Evolutionary conservation across 306 rosid genomes (phyloP), one percentile per base, ranked within the genome.

Genomic region (Pyrus pyrifolia): DNA sequence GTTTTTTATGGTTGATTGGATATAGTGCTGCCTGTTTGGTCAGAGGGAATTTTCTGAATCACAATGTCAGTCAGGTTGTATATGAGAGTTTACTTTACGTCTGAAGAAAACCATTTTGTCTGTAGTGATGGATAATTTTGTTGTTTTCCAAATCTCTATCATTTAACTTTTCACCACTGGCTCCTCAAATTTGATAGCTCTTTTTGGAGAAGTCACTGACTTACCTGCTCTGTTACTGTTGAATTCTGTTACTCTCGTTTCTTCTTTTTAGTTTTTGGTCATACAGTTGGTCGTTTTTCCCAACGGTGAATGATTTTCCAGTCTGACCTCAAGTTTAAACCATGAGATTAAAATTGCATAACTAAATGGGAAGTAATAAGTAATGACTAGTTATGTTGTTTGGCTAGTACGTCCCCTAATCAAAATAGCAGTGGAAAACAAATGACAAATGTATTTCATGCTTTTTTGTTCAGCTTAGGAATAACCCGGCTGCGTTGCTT

Each of bases 401-500:
- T 33, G 19, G 53, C 27, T 11, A n/a, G 51, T 38, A 69, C 42
- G 49, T 31, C 18, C 22, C 65, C 76, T 22, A 40, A 57, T 53
- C 11, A 25, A 42, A 40, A 40, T 14, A 23, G 27, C 29, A 17
- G 53, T 42, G 58, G 68, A 73, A 18, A 46, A 46, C 57, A 42
- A 61, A 17, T 17, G n/a, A 61, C 49, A 12, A 70, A 29, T 49
- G 74, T 62, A 29, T 42, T 25, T 27, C 53, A 49, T 25, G 21
- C 29, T 17, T 15, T 77, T 68, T 68, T 74, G 31, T 80, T 79
- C 89, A 90, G 97, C 53, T 93, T 66, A 85, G 80, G 87, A 77
- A 85, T 83, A 93, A 93, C 79, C 99, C 99, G 60, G 99, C 99
- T 14, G 99, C 97, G 17, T 76, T 95, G 78, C 96, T 95, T 77